Base-by-base conservation (phyloP, 805 yeast genomes). In the Yamadazyma kitorensis region DNA sequence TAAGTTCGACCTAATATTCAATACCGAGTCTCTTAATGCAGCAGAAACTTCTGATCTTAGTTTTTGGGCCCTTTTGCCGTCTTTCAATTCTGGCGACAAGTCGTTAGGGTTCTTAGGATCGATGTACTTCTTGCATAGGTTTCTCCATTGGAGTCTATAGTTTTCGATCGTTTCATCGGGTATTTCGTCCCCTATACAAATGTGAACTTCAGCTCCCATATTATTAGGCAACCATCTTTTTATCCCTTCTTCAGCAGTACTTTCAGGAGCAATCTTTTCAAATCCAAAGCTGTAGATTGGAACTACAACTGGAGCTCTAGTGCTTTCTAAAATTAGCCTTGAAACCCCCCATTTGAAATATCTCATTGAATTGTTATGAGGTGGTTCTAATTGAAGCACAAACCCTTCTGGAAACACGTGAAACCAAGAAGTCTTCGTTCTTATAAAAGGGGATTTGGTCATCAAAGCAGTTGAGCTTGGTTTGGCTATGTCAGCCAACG, bases 321-420 rank as follows among this genome's bases (percentile, higher is more conserved):
- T 80, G 7, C 94, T 69, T 56, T 91, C 98, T 36, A 93, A 60
- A 4, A 93, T 70, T 46, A 89, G 54, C 45, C 98, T 70, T 2
- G 95, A 76, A 1, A 88, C 80, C 0, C 98, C 98, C 98, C 98
- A 91, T 53, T 86, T 82, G 69, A 93, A 91, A 59, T 86, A 91
- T 43, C 96, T 69, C 93, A 93, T 86, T 3, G 97, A 87, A 45
- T 86, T 84, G 31, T 74, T 69, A 53, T 77, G 79, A 0, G 96
- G 96, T 22, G 82, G 80, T 40, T 80, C 72, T 31, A 86, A 56
- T 56, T 93, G 98, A 34, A 91, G 74, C 4, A 91, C 98, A 55
- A 82, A 86, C 0, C 95, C 96, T 57, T 91, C 98, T 0, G 98
- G 98, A 58, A 86, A 91, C 4, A 88, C 78, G 55, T 91, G 98